Base-by-base conservation (phyloP, 768 basidiomycete species). In the Tylopilus balloui region DNA sequence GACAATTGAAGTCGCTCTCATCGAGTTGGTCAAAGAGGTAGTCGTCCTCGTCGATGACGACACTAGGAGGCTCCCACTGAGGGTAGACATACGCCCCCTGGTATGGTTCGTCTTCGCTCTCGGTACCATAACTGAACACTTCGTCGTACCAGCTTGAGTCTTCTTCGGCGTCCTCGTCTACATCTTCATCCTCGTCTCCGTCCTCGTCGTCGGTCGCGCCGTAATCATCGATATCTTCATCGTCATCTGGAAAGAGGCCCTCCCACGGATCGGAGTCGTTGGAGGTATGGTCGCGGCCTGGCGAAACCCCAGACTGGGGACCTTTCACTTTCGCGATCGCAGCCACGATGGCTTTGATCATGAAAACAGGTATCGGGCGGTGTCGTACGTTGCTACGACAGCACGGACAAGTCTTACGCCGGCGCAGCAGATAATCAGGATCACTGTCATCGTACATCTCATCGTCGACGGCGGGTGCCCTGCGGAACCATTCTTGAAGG, bases 401-500 rank as follows among this genome's bases (percentile, higher is more conserved):
- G 48, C 79, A 81, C 1, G 87, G 87, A 57, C 87, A 89, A 1
- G 81, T 78, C 63, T 89, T 89, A 20, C 75, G 71, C 21, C 86
- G 79, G 51, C 71, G 71, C 24, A 86, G 61, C 23, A 84, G 65
- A 54, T 78, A 78, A 37, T 69, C 64, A 9, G 71, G 65, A 36
- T 69, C 66, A 28, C 63, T 62, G 36, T 73, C 71, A 38, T 74
- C 67, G 45, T 66, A 50, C 72, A 76, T 77, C 15, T 75, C 75
- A 31, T 73, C 71, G 23, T 73, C 74, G 15, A 60, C 51, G 0
- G 71, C 67, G 3, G 86, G 85, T 3, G 85, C 84, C 44, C 79
- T 76, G 50, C 79, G 77, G 68, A 89, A 89, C 87, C 87, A 89
- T 56, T 83, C 80, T 64, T 86, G 83, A 9, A 89, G 77, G 56